These are phyloP conservation scores for Arthroderma uncinatum DNA, from an alignment of 2,329 filamentous ascomycete genomes.

Conservation along the genomic window DNA sequence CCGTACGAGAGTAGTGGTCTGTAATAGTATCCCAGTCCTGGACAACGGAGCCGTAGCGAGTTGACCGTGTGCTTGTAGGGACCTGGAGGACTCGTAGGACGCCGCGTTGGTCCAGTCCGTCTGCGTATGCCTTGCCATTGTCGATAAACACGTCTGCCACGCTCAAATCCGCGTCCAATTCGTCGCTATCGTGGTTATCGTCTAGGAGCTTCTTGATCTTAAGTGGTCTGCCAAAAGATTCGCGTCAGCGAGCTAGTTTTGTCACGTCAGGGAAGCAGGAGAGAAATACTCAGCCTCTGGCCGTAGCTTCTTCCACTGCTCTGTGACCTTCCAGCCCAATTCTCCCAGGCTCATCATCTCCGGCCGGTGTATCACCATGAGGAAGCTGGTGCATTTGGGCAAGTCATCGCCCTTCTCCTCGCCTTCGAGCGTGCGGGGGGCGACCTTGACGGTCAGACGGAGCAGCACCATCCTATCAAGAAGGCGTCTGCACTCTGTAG, in stretches of 20 bases:
- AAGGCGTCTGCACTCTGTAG: no score
- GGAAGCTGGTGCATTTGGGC: conserved; percentile 19
- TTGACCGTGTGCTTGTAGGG: conserved; percentile 16
- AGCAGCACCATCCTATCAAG: conserved; percentile 32
- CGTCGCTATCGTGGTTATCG: conserved; percentile 23
- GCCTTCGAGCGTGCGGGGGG: conserved; percentile 17
- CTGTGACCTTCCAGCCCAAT: conserved; percentile 24
- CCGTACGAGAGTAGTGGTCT: not conserved
- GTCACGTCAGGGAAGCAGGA: conserved; percentile 1
- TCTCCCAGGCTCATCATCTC: conserved; percentile 24
- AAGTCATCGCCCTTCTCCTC: conserved; percentile 12
- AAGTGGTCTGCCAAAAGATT: conserved; percentile 21
- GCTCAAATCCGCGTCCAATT: conserved; percentile 25
- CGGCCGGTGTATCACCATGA: conserved; percentile 24
- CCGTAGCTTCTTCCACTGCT: conserved; percentile 26
- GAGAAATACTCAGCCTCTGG: conserved; percentile 25
- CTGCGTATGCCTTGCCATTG: conserved; percentile 24
- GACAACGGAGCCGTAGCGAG: conserved; percentile 26
- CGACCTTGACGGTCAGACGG: conserved; percentile 28
- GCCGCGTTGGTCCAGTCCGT: conserved; percentile 28
- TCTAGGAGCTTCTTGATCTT: conserved; percentile 31
- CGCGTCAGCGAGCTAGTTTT: not conserved
- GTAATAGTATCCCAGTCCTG: conserved; percentile 24
- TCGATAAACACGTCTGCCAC: conserved; percentile 32
- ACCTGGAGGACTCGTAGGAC: conserved; percentile 27